Base-by-base conservation (phyloP, 1,284 basidiomycete species). In the Cryptococcus hybrid region DNA sequence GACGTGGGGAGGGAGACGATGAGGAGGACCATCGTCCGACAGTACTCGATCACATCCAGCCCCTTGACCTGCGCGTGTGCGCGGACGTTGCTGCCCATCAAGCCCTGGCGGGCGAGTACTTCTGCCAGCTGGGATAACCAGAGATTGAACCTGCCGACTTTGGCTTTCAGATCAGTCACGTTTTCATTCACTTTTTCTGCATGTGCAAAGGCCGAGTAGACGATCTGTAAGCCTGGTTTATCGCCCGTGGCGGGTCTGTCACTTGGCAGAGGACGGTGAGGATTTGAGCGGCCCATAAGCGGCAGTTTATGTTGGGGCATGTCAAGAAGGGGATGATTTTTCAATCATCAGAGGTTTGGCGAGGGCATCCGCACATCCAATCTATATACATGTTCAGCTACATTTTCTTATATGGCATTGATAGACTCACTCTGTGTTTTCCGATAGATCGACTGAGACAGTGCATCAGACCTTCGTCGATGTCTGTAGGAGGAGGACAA, bases 31-130 rank as follows among this genome's bases (percentile, higher is more conserved):
- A 61, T 66, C n/a, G 58, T 52, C 69, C 73, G 62, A 48, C 66
- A 69, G 57, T 73, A 75, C 5, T 74, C 74, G 7, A 65, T 49
- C 3, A 75, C 62, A 38, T 69, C 69, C 54, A 59, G 59, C 38
- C 69, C 66, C 70, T 84, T 86, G 58, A 95, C 84, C 62, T 96
- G 91, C 39, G 94, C 90, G 65, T 92, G 94, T 7, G 92, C 90
- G 2, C 96, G 95, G 7, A 99, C 95, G 50, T 90, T 78, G 71
- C 89, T 95, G 2, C 95, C 95, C 92, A 98, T 95, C 74, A 87
- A 89, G 1, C 96, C 95, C 58, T 92, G 81, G 1, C 93, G 92
- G 47, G 86, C 84, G 11, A 98, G 82, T 4, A 86, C 85, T 42
- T 80, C 80, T 67, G 94, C 89, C 60, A 95, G 81, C 1, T 88